phyloP scores from a whole-genome alignment of 805 yeast genomes.

The Ogataea trehalophila region DNA sequence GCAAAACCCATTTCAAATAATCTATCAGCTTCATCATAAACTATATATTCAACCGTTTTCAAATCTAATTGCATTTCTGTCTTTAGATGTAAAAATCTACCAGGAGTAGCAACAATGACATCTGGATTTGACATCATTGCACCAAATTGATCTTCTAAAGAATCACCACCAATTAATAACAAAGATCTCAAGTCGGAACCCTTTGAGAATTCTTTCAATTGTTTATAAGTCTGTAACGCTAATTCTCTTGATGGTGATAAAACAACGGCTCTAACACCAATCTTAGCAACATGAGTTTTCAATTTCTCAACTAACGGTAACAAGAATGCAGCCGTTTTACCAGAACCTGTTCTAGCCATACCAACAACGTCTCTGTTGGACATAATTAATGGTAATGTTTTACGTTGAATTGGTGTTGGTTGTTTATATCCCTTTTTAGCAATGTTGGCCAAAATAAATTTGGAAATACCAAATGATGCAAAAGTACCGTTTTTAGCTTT shows the following conservation, averaged over 20 bases:
- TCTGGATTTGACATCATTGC: slow-evolving; percentile 95
- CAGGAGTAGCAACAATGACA: slow-evolving; percentile 94
- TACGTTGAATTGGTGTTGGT: slow-evolving; percentile 97
- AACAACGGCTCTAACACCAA: slow-evolving; percentile 85
- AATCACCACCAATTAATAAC: slow-evolving; percentile 93
- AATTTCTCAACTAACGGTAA: slow-evolving; percentile 85
- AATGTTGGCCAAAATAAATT: slow-evolving; percentile 62
- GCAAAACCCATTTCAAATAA: slow-evolving; percentile 95
- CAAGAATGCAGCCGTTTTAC: slow-evolving; percentile 96
- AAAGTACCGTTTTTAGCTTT: slow-evolving; percentile 77
- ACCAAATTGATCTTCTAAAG: slow-evolving; percentile 93
- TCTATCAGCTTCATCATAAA: slow-evolving; percentile 96
- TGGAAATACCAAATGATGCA: slow-evolving; percentile 85
- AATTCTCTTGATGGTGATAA: slow-evolving; percentile 94
- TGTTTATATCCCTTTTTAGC: slow-evolving; percentile 82
- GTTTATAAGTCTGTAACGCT: slow-evolving; percentile 88
- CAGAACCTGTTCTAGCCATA: slow-evolving; percentile 99
- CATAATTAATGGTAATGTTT: slow-evolving; percentile 85
- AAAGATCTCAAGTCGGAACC: slow-evolving; percentile 81
- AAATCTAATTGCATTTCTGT: slow-evolving; percentile 92
- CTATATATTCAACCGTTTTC: slow-evolving; percentile 79
- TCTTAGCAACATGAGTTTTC: slow-evolving; percentile 77
- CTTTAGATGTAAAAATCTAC: slow-evolving; percentile 91
- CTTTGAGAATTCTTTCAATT: slow-evolving; percentile 78
- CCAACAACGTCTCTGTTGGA: slow-evolving; percentile 93